Evolutionary conservation across 768 basidiomycete species (phyloP), one percentile per base, ranked within the genome.

Genomic region (Hypholoma fasciculare): DNA sequence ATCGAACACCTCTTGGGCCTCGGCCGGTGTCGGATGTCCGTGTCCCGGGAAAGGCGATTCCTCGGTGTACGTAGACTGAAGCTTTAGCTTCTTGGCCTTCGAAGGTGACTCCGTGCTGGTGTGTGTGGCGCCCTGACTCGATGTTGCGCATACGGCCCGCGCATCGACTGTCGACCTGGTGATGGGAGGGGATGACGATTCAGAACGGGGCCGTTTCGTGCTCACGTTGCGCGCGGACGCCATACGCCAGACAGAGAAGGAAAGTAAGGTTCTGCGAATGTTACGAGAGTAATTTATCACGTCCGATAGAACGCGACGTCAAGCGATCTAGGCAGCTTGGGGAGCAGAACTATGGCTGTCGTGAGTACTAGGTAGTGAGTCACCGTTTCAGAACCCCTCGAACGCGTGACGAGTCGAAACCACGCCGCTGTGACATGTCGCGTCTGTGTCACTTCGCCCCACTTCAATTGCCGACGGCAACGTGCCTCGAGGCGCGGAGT

Each of bases 1-100:
- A 13, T 73, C 55, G 60, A 76, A 72, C 6, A 84, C 72, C 13
- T 74, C 69, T 2, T 53, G 62, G 6, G 73, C 77, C 55, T 83
- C 81, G 11, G 63, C 65, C 12, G 74, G 58, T 13, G 82, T 82
- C 19, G 84, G 84, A 53, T 69, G 74, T 16, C 49, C 50, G 53
- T 76, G 82, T 53, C 72, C 69, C 4, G 80, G 76, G 59, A 82
- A 86, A 0, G 83, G 83, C 7, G 82, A 84, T 39, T 67, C 60
- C 27, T 67, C 20, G 16, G 69, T 63, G 60, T 78, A 80, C 6
- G 78, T 67, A 1, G 73, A 73, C 36, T 82, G 76, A 1, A 80
- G 67, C 63, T 82, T 85, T 37, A 82, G 72, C 59, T 84, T 85
- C 68, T 84, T 85, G 1, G 73, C 54, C 48, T 65, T 70, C 39